Evolutionary conservation across 75 land plant genomes (phyloP), one percentile per base, ranked within the genome.

Genomic region (Pinus albicaulis): DNA sequence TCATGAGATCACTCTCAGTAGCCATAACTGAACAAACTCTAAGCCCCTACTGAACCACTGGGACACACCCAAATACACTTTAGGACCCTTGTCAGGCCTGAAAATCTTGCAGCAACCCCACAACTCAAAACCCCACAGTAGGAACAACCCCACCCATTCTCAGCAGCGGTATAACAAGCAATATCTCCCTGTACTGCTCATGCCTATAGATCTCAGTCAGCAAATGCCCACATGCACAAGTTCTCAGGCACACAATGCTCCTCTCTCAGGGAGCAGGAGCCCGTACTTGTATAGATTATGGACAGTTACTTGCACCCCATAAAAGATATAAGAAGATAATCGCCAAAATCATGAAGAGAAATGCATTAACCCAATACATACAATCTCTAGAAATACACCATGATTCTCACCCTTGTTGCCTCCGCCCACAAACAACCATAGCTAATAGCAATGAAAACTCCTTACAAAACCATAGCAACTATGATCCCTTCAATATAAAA

Each of bases 1-100:
- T 41, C 71, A 68, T 68, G 19, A 68, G 71, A 68, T 68, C 71
- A 68, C 71, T 19, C 2, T 68, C 71, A 2, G 52, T 52, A 68
- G 24, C 20, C 52, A 41, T 68, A 38, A 20, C 71, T 36, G 12
- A 34, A 36, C 8, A 34, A 68, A 20, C 13, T 36, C 71, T 68
- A 68, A n/a, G 11, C 2, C 41, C 13, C 13, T 17, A 38, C 0
- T 66, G 1, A 19, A 8, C 22, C 0, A 36, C 70, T 68, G 52
- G 71, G 71, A n/a, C 48, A 19, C 44, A 68, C 48, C 52, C 23
- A 68, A 68, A 17, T 36, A 68, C 41, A 6, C 38, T 44, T 36
- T 38, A 19, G 10, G 71, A 8, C 68, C 68, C 34, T 64, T 64
- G 20, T 64, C 38, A 64, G 41, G 17, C 20, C 48, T 68, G 3